Evolutionary conservation across 1,284 basidiomycete species (phyloP), one percentile per base, ranked within the genome.

Genomic region (Coniferiporia weirii): DNA sequence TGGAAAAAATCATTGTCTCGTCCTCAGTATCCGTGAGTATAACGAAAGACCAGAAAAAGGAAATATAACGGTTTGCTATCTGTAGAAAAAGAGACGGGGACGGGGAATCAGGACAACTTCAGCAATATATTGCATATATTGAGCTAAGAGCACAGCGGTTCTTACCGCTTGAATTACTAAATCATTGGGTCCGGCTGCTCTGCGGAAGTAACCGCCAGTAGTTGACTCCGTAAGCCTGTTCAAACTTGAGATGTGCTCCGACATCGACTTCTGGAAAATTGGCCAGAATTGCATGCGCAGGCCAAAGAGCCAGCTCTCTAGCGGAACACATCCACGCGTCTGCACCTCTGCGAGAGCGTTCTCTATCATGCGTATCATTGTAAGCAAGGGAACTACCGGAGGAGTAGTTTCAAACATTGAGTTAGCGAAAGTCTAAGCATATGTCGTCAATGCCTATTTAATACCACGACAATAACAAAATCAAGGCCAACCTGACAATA

Each of bases 1-100:
- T 93, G 12, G 89, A 87, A 68, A 95, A 96, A 50, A 95, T 89
- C 93, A 96, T 95, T 5, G 90, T 92, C 70, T 97, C 94, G 64
- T 95, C 91, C 46, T 85, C 87, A 65, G 91, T 87, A 52, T 83
- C 82, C 5, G 91, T 93, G 64, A 96, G 73, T 22, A 82, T 81
- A 19, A 93, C 83, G 63, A 93, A 85, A 1, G 87, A 85, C 60
- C 84, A 85, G 75, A 97, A 96, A 63, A 95, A 70, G 22, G 77
- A 76, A 10, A 87, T 79, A 69, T 97, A 98, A 59, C 85, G 69
- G 76, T 67, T 78, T 71, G 78, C 87, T 80, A 71, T 71, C 69
- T 75, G 64, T 38, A n/a, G 12, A 20, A 34, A 13, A 19, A 52
- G 17, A 38, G 7, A 50, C 12, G n/a, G 12, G n/a, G 27, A 3